These are phyloP conservation scores for Vicia faba DNA, from an alignment of 306 rosid species.

Conservation along the genomic window DNA sequence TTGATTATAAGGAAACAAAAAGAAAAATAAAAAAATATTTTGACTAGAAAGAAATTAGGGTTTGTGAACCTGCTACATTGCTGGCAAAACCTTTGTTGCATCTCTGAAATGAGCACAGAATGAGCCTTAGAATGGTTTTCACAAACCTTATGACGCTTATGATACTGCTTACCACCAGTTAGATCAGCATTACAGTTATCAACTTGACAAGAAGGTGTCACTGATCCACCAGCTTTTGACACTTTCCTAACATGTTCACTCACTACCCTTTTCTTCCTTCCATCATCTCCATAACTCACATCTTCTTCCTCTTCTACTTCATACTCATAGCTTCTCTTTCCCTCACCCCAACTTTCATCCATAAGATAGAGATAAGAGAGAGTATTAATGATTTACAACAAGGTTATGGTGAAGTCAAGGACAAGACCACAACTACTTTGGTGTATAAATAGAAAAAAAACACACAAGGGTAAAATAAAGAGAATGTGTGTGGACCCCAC, in stretches of 20 bases:
- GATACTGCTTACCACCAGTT: conserved; percentile 67
- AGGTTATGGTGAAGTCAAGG: conserved; percentile 43
- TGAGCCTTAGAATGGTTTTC: conserved; percentile 82
- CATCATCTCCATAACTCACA: conserved; percentile 51
- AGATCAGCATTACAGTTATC: conserved; percentile 74
- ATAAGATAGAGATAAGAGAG: conserved; percentile 29
- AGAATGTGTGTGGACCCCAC: conserved; percentile 67
- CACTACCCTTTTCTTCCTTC: conserved; percentile 46
- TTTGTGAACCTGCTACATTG: conserved; percentile 94
- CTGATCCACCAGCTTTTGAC: conserved; percentile 51
- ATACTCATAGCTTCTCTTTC: conserved; percentile 54
- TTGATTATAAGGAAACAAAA: neutral
- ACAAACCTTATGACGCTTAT: conserved; percentile 89
- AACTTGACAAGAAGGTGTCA: conserved; percentile 61
- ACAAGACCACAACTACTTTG: conserved; percentile 28
- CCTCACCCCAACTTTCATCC: conserved; percentile 63
- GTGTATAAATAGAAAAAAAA: conserved; percentile 47
- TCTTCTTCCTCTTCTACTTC: conserved; percentile 50
- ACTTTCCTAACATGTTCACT: conserved; percentile 42
- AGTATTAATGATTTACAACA: neutral
- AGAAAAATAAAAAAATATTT: neutral
- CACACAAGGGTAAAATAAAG: conserved; percentile 28
- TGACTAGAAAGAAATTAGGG: conserved; percentile 48
- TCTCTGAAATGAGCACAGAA: conserved; percentile 52
- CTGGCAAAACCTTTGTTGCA: conserved; percentile 84